Percentiles rank a stretch among this genome's conserved stretches.
These are phyloP conservation scores for Colletotrichum liaoningense DNA, from an alignment of 2,329 filamentous ascomycete species.

Conservation along the genomic window DNA sequence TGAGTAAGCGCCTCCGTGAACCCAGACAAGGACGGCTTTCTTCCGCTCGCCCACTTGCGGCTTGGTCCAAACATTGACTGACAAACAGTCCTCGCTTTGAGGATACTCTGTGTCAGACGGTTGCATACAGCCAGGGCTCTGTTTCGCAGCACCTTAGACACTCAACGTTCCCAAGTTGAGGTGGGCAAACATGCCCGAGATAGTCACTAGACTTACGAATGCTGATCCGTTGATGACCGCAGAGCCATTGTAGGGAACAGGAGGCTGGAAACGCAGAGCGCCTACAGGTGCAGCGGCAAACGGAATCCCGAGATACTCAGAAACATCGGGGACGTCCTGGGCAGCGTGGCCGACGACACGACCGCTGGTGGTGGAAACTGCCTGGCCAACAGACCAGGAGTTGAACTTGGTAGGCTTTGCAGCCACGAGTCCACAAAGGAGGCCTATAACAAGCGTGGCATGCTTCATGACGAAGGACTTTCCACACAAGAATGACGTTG, in stretches of 20 bases:
- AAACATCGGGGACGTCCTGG: background rate
- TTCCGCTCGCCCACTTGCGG: conserved; percentile 42
- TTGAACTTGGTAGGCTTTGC: too few relatives aligned
- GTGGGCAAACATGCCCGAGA: too few relatives aligned
- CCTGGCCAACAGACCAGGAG: too few relatives aligned
- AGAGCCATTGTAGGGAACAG: background rate
- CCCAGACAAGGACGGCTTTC: conserved; percentile 57
- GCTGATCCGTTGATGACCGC: conserved; percentile 12
- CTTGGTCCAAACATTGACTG: conserved; percentile 52
- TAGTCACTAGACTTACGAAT: conserved; percentile 16
- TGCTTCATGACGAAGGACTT: too few relatives aligned
- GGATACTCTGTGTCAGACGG: background rate
- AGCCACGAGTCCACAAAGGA: too few relatives aligned
- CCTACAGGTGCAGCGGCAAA: conserved; percentile 43
- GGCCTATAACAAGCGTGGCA: too few relatives aligned
- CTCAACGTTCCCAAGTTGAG: too few relatives aligned
- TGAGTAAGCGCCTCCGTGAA: conserved; percentile 54
- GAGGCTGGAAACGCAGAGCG: conserved; percentile 58
- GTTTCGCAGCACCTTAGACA: too few relatives aligned
- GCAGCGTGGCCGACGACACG: too few relatives aligned
- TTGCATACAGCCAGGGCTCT: too few relatives aligned
- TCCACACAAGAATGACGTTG: too few relatives aligned
- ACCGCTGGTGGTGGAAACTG: too few relatives aligned
- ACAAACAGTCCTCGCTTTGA: conserved; percentile 50
- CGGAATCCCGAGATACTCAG: conserved; percentile 50